Evolutionary conservation across 1,284 basidiomycete genomes (phyloP).

Genomic region (Jaminaea rosea): DNA sequence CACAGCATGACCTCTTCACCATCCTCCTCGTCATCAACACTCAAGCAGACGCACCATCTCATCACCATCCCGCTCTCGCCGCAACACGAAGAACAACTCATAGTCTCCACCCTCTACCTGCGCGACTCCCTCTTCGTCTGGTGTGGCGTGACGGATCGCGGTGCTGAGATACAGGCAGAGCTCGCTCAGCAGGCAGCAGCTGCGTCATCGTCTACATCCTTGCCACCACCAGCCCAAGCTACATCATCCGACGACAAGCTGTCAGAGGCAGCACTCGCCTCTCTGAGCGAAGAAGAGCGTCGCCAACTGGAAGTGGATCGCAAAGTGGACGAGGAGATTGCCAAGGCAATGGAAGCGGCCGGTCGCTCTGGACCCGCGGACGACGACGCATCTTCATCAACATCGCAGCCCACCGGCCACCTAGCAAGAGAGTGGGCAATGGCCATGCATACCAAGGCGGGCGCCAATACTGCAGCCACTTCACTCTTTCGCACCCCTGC

Average conservation of each 20-base stretch:
- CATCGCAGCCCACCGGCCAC: background rate
- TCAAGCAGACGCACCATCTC: background rate
- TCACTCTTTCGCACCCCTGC: background rate
- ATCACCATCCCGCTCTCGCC: background rate
- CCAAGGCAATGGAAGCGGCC: background rate
- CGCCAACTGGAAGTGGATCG: background rate
- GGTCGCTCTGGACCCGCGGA: background rate
- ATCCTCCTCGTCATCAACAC: background rate
- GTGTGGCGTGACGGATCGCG: background rate
- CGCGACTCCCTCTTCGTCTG: conserved; percentile 1
- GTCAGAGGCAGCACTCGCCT: background rate
- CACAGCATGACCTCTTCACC: background rate
- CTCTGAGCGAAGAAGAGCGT: background rate
- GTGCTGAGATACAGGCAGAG: background rate
- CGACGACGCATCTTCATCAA: background rate
- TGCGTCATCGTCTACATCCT: background rate
- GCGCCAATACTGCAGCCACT: background rate
- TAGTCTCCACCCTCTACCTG: background rate
- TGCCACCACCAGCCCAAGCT: background rate
- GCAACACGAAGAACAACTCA: background rate
- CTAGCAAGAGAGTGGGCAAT: background rate
- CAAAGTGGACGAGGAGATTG: background rate
- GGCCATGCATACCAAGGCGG: background rate
- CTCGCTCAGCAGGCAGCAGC: background rate
- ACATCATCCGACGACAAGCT: background rate